These are phyloP conservation scores for Zopfia rhizophila DNA, from an alignment of 2,329 filamentous ascomycete species.

Conservation along the genomic window DNA sequence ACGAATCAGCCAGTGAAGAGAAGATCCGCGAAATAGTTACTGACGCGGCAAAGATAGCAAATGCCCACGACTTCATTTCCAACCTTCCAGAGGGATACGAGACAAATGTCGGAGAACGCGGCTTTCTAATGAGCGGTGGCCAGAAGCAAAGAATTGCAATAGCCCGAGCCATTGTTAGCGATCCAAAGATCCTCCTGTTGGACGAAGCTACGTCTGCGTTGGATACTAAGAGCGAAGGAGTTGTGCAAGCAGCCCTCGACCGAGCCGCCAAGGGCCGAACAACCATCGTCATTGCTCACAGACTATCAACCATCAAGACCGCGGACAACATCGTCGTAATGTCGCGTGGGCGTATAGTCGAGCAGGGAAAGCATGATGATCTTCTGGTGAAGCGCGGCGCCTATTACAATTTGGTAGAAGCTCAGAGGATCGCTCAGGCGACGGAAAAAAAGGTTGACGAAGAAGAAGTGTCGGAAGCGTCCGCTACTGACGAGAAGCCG, in stretches of 20 bases:
- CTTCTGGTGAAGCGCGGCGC: conserved; percentile 68
- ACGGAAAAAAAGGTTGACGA: too few relatives aligned
- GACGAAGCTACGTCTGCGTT: conserved; percentile 93
- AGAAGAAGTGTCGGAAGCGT: too few relatives aligned
- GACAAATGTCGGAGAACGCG: conserved; percentile 89
- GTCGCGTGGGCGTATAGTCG: conserved; percentile 81
- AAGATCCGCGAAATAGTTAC: conserved; percentile 65
- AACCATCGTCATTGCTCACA: conserved; percentile 92
- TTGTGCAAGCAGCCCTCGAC: conserved; percentile 86
- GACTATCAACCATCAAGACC: conserved; percentile 87
- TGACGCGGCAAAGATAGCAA: conserved; percentile 77
- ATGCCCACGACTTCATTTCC: conserved; percentile 88
- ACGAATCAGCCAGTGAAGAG: too few relatives aligned
- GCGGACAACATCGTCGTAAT: conserved; percentile 95
- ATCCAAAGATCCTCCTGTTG: conserved; percentile 87
- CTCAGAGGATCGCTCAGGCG: conserved; percentile 80
- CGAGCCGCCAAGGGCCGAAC: conserved; percentile 84
- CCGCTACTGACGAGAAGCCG: too few relatives aligned
- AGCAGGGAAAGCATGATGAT: conserved; percentile 85
- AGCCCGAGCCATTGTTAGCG: conserved; percentile 83
- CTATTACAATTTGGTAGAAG: conserved; percentile 84
- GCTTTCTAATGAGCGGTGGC: conserved; percentile 87
- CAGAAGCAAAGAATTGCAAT: conserved; percentile 96
- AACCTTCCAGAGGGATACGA: conserved; percentile 87
- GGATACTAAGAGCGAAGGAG: conserved; percentile 90